Base-by-base conservation (phyloP, 768 basidiomycete genomes). In the Agrocybe pediades region DNA sequence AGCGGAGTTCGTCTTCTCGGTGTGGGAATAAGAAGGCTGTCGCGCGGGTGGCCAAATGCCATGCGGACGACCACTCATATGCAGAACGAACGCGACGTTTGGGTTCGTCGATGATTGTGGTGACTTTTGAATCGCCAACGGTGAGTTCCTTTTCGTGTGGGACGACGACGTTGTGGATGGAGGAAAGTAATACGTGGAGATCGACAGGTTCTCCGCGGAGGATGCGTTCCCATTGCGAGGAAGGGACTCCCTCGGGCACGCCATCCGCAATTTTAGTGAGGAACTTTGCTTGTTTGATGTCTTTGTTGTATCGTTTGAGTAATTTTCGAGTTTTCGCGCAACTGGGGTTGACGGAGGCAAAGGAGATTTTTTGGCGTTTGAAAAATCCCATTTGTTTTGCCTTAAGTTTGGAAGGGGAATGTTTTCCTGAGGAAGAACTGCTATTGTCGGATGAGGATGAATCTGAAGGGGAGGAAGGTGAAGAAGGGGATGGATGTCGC, bases 1-100 rank as follows among this genome's bases (percentile, higher is more conserved):
- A 33, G 1, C 20, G 5, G 17, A 73, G 64, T 48, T 74, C 71
- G 0, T 46, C 9, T 0, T 13, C 9, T 8, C 68, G 55, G 46
- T 71, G 66, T 0, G 65, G 67, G 58, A 70, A 71, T 2, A 60
- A 57, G 53, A 65, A 70, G 0, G 17, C 0, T 23, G 52, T 59
- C 0, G 68, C 65, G 15, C 29, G 29, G 15, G 29, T n/a, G n/a
- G 58, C 29, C 5, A 48, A 2, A 15, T 33, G 29, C 65, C 66
- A 72, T 1, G 67, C 67, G 5, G 49, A 19, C 19, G 42, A 15
- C 70, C 69, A 73, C 6, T 72, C 65, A 5, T 44, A 47, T 1
- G 24, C 24, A 6, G 56, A 58, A 1, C 46, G 6, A 30, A 70
- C 54, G 9, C 15, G 52, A 27, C 50, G 42, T n/a, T 56, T 49